Evolutionary conservation across 2,329 filamentous ascomycete genomes (phyloP).

Genomic region (Fusarium acutatum): DNA sequence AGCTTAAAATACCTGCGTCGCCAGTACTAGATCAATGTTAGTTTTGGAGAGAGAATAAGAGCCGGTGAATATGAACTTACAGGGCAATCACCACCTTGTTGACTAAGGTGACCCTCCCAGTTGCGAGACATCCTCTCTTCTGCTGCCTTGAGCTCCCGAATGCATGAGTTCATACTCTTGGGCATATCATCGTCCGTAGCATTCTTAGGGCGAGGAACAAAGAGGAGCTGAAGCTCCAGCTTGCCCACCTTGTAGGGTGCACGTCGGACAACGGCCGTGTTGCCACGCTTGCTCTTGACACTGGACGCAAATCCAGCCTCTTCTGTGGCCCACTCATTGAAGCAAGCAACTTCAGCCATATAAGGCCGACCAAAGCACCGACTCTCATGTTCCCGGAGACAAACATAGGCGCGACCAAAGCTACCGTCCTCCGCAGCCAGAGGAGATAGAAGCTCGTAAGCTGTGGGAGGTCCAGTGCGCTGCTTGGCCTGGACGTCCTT

Average conservation of each 20-base stretch:
- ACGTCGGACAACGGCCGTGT: slow-evolving; percentile 74
- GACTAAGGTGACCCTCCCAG: slow-evolving; percentile 90
- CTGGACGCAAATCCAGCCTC: slow-evolving; percentile 81
- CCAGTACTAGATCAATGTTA: slow-evolving; percentile 78
- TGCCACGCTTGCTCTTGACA: slow-evolving; percentile 91
- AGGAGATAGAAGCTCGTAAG: slow-evolving; percentile 88
- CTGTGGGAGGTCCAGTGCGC: slow-evolving; percentile 70
- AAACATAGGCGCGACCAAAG: slow-evolving; percentile 93
- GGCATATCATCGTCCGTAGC: slow-evolving; percentile 95
- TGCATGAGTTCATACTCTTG: slow-evolving; percentile 98
- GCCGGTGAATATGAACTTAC: slow-evolving; percentile 64
- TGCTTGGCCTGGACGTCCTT: slow-evolving; percentile 72
- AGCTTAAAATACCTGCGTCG: slow-evolving; percentile 97
- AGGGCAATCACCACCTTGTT: slow-evolving; percentile 97
- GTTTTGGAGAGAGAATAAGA: slow-evolving; percentile 17
- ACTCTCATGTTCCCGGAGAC: slow-evolving; percentile 89
- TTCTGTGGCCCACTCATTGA: slow-evolving; percentile 98
- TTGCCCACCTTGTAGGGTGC: slow-evolving; percentile 98
- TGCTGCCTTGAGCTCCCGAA: slow-evolving; percentile 90
- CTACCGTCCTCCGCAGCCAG: slow-evolving; percentile 91
- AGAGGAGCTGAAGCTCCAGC: slow-evolving; percentile 91
- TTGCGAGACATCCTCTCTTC: slow-evolving; percentile 80
- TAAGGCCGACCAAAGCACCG: slow-evolving; percentile 89
- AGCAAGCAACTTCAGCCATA: slow-evolving; percentile 89
- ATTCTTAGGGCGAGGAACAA: slow-evolving; percentile 90